These are phyloP conservation scores for Artemisia argyi DNA, from an alignment of 129 eudicot genomes.

Conservation along the genomic window DNA sequence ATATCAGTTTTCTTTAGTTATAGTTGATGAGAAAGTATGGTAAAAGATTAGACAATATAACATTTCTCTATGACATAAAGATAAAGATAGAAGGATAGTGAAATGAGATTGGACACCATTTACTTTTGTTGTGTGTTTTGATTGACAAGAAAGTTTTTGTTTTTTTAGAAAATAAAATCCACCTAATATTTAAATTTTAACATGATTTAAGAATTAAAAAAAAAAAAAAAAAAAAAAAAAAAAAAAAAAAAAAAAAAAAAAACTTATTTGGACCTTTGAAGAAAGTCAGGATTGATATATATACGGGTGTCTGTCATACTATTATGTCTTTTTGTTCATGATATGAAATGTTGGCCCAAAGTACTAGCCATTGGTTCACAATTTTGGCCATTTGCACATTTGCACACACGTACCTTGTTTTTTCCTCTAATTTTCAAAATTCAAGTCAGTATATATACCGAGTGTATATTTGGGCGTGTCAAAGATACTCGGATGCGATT, in stretches of 20 bases:
- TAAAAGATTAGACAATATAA: background rate
- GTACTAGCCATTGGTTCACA: constrained; percentile 17
- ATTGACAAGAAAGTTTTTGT: constrained; percentile 38
- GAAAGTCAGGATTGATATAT: constrained; percentile 38
- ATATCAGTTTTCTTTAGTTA: no score
- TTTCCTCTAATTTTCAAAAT: background rate
- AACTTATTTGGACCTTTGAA: constrained; percentile 28
- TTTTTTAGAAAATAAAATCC: constrained; percentile 14
- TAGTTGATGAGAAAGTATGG: background rate
- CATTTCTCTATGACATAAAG: constrained; percentile 33
- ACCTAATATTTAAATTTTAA: background rate
- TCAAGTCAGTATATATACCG: no score
- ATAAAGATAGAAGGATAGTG: constrained; percentile 33
- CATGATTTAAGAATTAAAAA: constrained; percentile 11
- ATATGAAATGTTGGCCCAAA: constrained; percentile 39
- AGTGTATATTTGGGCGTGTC: no score
- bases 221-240: constrained; percentile 29
- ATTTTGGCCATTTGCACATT: constrained; percentile 23
- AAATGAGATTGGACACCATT: constrained; percentile 44
- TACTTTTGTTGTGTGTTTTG: constrained; percentile 38
- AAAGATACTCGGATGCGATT: no score
- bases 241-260: constrained; percentile 30
- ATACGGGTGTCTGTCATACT: constrained; percentile 28
- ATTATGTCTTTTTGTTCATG: constrained; percentile 34
- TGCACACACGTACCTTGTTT: constrained; percentile 18